Base-by-base conservation (phyloP, 2,329 filamentous ascomycete genomes). In the Aspergillus terreus region DNA sequence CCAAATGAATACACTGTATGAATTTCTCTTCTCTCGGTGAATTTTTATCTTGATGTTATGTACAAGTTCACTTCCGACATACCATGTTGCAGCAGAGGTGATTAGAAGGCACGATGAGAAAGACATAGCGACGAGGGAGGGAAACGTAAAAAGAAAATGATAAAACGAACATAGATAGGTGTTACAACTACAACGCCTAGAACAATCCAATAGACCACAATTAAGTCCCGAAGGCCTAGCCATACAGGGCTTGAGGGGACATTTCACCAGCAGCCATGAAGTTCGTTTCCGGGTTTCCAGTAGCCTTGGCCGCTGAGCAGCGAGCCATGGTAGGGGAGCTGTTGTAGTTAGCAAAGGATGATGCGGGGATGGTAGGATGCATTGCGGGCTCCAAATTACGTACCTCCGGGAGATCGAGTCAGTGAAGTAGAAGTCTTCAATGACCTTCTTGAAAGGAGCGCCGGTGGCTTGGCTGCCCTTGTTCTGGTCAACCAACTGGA, bases 271-370 rank as follows among this genome's bases (percentile, higher is more conserved):
- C 79, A 49, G 87, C 87, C 85, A 91, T 87, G 61, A 90, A 83
- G 75, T 91, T 90, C 50, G 84, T 91, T 71, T 88, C 80, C 51
- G 87, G 82, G 75, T 91, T 88, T 55, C 86, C 85, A 9, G 84
- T 85, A 52, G 87, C 88, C 82, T 96, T 97, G 60, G 92, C 88
- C 48, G 90, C 92, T 46, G 91, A 95, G 81, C 91, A 96, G 69
- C 94, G 88, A 54, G 94, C 94, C 94, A 99, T 99, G 52, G 94
- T 99, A 47, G 94, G 92, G 57, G 92, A 96, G 78, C 92, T 95
- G 56, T 38, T 11, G 46, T 11, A 54, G 51, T 57, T 51, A 66
- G 58, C 27, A 52, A 51, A 17, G 23, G 21, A 14, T 21, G 4
- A 3, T 6, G 30, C 19, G 7, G 17, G 6, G 23, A 35, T 17